These are phyloP conservation scores for Penicillium paxilli DNA, from an alignment of 495 filamentous ascomycete genomes.

Conservation along the genomic window DNA sequence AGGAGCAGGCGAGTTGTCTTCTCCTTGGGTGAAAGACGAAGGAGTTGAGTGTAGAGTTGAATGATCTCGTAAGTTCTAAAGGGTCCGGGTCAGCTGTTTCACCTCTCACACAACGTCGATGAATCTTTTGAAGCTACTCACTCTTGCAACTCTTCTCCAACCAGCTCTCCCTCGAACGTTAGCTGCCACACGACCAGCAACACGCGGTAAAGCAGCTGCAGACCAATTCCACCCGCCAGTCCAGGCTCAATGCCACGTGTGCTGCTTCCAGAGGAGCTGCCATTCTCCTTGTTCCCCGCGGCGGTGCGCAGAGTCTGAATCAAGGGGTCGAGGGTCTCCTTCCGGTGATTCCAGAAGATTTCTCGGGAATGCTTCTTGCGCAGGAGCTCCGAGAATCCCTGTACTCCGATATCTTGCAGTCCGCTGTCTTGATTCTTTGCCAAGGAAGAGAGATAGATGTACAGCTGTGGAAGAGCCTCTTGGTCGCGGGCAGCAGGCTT, in stretches of 20 bases:
- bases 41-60: conserved; percentile 83
- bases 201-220: conserved; percentile 94
- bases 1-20: conserved; percentile 93
- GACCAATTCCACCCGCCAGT: conserved; percentile 77
- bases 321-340: conserved; percentile 79
- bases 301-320: conserved; percentile 81
- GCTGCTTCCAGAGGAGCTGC: conserved; percentile 69
- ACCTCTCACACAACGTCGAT: too few species aligned
- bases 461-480: conserved; percentile 82
- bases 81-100: conserved; percentile 4
- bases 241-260: conserved; percentile 61
- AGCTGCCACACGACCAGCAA: conserved; percentile 93
- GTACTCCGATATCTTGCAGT: conserved; percentile 92
- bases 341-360: conserved; percentile 84
- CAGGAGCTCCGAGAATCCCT: conserved; percentile 85
- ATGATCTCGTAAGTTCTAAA: conserved; percentile 87
- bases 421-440: conserved; percentile 81
- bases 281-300: conserved; percentile 67
- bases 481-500: conserved; percentile 59
- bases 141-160: conserved; percentile 87
- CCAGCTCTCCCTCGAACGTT: conserved; percentile 80
- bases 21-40: conserved; percentile 92
- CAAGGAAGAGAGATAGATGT: conserved; percentile 77
- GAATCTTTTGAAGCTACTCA: conserved; percentile 37
- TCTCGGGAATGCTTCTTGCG: conserved; percentile 71